Base-by-base conservation (phyloP, 345 rosid genomes). In the Murraya koenigii region DNA sequence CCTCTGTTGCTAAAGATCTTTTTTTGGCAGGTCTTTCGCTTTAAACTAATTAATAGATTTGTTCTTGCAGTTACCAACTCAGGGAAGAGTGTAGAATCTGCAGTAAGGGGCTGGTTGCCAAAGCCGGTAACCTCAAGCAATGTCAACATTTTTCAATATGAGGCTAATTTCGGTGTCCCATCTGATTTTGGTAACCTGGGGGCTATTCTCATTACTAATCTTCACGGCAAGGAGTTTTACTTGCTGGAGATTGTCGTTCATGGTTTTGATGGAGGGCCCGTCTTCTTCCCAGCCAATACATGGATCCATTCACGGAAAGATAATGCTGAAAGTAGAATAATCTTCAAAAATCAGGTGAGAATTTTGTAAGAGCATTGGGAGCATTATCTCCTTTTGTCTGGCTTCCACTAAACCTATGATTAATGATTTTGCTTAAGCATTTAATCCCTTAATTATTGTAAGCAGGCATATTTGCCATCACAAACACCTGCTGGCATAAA, bases 221-320 rank as follows among this genome's bases (percentile, higher is more conserved):
- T 86, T 76, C 98, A 83, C 36, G 79, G 84, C 81, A 86, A 90
- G 55, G 99, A 95, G 84, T 85, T 95, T 73, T 88, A 90, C 82
- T 84, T 96, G 78, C 63, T 85, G 41, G 94, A 90, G 82, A 86
- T 96, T 76, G 86, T 85, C 9, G 80, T 93, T 67, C 90, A 83
- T 33, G 98, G 95, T 78, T 91, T 89, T 32, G 80, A 77, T 75
- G 87, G 72, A 54, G 91, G 94, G 60, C 94, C 94, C 22, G 36
- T 86, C 55, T 90, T 88, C 84, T 92, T 92, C 79, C 89, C 94
- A 23, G 98, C 88, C 33, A 88, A 90, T 81, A 91, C 98, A 0
- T 93, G 97, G 99, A 91, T 95, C 67, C 99, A 93, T 62, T 85
- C 97, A 4, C 85, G 75, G 66, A 89, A 84, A 41, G 87, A 90